phyloP scores from a whole-genome alignment of 805 yeast species.

The Saturnispora zaruensis region DNA sequence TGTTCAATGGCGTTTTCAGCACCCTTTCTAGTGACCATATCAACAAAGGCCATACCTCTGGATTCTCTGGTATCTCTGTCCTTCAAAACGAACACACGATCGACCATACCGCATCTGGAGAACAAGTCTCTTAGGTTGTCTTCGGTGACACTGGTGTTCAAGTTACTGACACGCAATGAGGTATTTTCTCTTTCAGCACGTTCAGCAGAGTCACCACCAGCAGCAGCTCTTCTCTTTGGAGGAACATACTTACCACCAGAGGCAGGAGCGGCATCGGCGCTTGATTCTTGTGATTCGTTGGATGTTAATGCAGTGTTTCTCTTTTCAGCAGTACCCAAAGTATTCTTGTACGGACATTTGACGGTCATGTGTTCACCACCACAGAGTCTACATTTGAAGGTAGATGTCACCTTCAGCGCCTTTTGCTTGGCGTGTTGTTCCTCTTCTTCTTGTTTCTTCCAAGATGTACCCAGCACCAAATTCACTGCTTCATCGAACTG shows the following conservation, averaged over 20 bases:
- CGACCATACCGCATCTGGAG: slow-evolving; percentile 54
- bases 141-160: slow-evolving; percentile 80
- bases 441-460: slow-evolving; percentile 72
- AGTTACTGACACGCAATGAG: slow-evolving; percentile 84
- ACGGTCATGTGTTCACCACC: slow-evolving; percentile 89
- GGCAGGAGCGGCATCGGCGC: slow-evolving; percentile 9
- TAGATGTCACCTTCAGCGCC: slow-evolving; percentile 47
- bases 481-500: slow-evolving; percentile 79
- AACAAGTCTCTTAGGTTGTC: slow-evolving; percentile 70
- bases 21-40: slow-evolving; percentile 54
- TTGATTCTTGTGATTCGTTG: slow-evolving; percentile 11
- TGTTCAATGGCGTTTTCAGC: slow-evolving; percentile 73
- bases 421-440: slow-evolving; percentile 49
- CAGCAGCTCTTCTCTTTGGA: slow-evolving; percentile 45
- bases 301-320: slow-evolving; percentile 1
- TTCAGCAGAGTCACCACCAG: slow-evolving; percentile 26
- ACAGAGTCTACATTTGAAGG: slow-evolving; percentile 76
- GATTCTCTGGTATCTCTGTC: slow-evolving; percentile 91
- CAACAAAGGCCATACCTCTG: slow-evolving; percentile 92
- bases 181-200: slow-evolving; percentile 63
- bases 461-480: slow-evolving; percentile 62
- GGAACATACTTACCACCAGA: slow-evolving; percentile 43
- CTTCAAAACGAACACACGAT: slow-evolving; percentile 76
- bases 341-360: slow-evolving; percentile 93
- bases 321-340: slow-evolving; percentile 43